These are phyloP conservation scores for Parastagonospora avenae DNA, from an alignment of 2,329 filamentous ascomycete species.

Conservation along the genomic window DNA sequence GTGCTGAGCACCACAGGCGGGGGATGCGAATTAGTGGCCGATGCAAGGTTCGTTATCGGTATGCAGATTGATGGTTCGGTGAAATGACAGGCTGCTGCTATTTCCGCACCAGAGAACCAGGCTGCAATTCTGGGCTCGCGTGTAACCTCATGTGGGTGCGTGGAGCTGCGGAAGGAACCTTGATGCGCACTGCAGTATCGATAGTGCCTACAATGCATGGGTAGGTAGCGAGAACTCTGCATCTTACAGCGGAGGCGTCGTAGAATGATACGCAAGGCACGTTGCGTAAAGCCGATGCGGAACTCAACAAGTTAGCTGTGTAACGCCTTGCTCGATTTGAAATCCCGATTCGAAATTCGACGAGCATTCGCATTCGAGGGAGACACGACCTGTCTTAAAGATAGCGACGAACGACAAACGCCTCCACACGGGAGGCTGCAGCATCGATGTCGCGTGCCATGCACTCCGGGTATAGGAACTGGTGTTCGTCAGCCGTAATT, in stretches of 20 bases:
- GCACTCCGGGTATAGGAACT: not conserved
- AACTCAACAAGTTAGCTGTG: constrained; percentile 3
- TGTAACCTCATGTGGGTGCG: constrained; percentile 4
- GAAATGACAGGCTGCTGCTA: constrained; percentile 2
- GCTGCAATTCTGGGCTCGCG: not conserved
- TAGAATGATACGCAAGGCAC: constrained; percentile 15
- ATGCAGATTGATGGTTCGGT: not conserved
- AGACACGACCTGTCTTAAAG: too few species aligned
- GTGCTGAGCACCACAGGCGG: constrained; percentile 8
- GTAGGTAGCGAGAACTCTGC: constrained; percentile 7
- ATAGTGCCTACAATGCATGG: constrained; percentile 17
- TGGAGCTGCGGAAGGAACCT: constrained; percentile 18
- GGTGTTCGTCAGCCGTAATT: not conserved
- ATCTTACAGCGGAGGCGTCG: constrained; percentile 5
- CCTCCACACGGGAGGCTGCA: too few species aligned
- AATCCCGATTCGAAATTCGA: too few species aligned
- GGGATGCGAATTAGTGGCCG: constrained; percentile 10
- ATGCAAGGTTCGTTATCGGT: not conserved
- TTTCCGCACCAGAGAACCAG: constrained; percentile 3
- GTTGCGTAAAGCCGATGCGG: constrained; percentile 12
- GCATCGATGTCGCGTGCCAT: too few species aligned
- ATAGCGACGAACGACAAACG: too few species aligned
- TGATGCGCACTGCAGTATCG: constrained; percentile 25
- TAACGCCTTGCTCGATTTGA: not conserved
- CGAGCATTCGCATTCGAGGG: too few species aligned